Evolutionary conservation across 2,329 filamentous ascomycete genomes (phyloP), one percentile per base, ranked within the genome.

Genomic region (Aspergillus terreus): DNA sequence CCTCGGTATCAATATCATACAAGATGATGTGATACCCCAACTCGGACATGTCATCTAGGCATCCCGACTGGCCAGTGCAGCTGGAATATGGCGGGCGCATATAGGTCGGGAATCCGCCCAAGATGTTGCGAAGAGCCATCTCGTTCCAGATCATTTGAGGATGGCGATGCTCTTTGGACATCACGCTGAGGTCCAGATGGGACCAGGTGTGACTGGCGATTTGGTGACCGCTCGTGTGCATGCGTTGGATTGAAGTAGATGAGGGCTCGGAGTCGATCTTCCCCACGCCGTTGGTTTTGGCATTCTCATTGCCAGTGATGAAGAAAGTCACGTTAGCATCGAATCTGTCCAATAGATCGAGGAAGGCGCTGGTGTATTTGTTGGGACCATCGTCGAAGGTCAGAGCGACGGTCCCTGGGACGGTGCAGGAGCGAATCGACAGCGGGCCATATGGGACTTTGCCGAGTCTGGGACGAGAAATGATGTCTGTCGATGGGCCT

Each of bases 331-430:
- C 85, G 57, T 82, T 84, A 12, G 82, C 83, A 25, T 78, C 72
- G 62, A 85, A 84, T 23, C 71, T 73, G 53, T 77, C 76, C 43
- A 88, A 75, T 49, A 85, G 73, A 60, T 87, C 80, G 11, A 87
- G 74, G 11, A 88, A 76, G 54, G 84, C 78, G 38, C 71, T 69
- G 1, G 84, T 87, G 66, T 83, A 86, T 17, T 76, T 67, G 56
- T 80, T 81, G 19, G 84, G 85, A 1, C 85, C 85, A 63, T 87
- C 85, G 58, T 87, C 85, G 58, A 81, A 87, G 1, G 84, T 87
- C 50, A 88, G 66, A 15, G 85, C 85, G 59, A 88, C 77, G 10
- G 81, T 81, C 47, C 83, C 82, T 2, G 77, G 72, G n/a, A 73
- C 72, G 36, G 60, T 64, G 57, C 76, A 77, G 10, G 67, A 64